Evolutionary conservation across 257 asterid species (phyloP), one percentile per base, ranked within the genome.

Genomic region (Ilex asprella): DNA sequence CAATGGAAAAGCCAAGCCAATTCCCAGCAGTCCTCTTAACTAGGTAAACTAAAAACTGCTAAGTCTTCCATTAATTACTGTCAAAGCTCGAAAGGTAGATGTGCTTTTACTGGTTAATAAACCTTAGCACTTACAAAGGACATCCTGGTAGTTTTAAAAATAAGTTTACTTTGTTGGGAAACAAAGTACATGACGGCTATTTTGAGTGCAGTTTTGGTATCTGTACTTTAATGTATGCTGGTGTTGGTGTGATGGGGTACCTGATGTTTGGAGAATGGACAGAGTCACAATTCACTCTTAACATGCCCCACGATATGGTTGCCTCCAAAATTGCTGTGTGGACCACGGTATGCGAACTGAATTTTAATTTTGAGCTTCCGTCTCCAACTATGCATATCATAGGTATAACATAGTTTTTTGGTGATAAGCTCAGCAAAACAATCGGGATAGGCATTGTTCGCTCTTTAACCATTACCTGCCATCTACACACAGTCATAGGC

Each of bases 301-400:
- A 93, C 84, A 73, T 93, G 86, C 99, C 99, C 1, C 78, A 83
- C 21, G 77, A 84, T 50, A 71, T 93, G 50, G 72, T 87, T 11
- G 85, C 99, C 6, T 87, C 99, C 8, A 87, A 93, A 68, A 76
- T 89, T 63, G 99, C 97, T 39, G 78, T 93, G 6, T 93, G 99
- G 99, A 89, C 97, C 10, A 89, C 97, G 66, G 99, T 92, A 79
- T n/a, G n/a, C n/a, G n/a, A n/a, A 16, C 4, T 14, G 15, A 53
- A 53, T 2, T 13, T 8, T 8, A 8, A 13, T 4, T 46, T 46
- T 46, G 15, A 8, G 52, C 10, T 46, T 46, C 52, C n/a, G n/a
- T n/a, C n/a, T n/a, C n/a, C n/a, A n/a, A n/a, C n/a, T n/a, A n/a
- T n/a, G n/a, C n/a, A n/a, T n/a, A n/a, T n/a, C n/a, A n/a, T n/a